phyloP scores from a whole-genome alignment of 345 rosid genomes.

The Dipteronia dyeriana region DNA sequence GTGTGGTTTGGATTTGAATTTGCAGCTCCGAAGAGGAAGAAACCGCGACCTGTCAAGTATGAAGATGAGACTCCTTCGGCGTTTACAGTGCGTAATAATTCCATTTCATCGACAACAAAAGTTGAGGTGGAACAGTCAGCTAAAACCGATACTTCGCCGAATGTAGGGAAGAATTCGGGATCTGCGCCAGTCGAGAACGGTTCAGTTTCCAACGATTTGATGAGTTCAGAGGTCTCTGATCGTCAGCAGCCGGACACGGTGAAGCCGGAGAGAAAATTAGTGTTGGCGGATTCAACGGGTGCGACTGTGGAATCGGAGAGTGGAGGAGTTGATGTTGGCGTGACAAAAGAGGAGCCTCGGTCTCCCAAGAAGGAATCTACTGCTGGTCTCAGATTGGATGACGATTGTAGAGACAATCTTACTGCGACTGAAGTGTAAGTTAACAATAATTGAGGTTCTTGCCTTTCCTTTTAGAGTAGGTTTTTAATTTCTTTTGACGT shows the following conservation, averaged over 20 bases:
- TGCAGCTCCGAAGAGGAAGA: constrained; percentile 93
- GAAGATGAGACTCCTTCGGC: constrained; percentile 71
- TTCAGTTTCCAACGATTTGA: constrained; percentile 28
- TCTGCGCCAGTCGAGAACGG: constrained; percentile 44
- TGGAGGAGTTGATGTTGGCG: constrained; percentile 40
- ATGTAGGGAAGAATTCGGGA: constrained; percentile 44
- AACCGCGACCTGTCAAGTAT: constrained; percentile 76
- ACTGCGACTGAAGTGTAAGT: constrained; percentile 55
- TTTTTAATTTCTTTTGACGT: constrained; percentile 4
- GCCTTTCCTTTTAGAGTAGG: not conserved
- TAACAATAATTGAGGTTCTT: not conserved
- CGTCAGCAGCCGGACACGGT: constrained; percentile 18
- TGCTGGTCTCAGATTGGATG: constrained; percentile 48
- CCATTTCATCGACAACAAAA: constrained; percentile 53
- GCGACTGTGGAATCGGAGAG: constrained; percentile 41
- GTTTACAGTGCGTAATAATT: constrained; percentile 42
- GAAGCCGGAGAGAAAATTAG: constrained; percentile 29
- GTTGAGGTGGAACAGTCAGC: constrained; percentile 53
- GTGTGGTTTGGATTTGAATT: constrained; percentile 1
- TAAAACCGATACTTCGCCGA: constrained; percentile 46
- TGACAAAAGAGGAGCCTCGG: constrained; percentile 50
- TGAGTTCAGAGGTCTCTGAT: constrained; percentile 25
- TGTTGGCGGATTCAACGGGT: constrained; percentile 42
- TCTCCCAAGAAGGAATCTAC: constrained; percentile 64
- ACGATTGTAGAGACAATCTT: constrained; percentile 41